Base-by-base conservation (phyloP, 768 basidiomycete species). In the Boletus bicolor region DNA sequence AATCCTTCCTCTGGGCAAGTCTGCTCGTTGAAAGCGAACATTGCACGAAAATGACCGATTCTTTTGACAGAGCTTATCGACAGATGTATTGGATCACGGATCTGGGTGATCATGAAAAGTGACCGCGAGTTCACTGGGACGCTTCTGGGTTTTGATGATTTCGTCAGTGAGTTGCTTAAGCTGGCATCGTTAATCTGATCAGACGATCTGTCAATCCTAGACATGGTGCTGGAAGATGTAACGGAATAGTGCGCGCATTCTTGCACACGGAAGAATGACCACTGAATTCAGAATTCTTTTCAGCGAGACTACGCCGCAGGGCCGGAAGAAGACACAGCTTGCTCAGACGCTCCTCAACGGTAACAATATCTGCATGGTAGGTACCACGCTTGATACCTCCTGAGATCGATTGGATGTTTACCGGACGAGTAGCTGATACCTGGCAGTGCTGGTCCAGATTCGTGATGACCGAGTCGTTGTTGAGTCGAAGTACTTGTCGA, bases 81-180 rank as follows among this genome's bases (percentile, higher is more conserved):
- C 72, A 83, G 91, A 70, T 98, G 96, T 69, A 98, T 98, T 70
- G 96, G 96, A 54, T 96, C 93, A 35, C 84, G 85, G 47, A 95
- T 98, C 68, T 97, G 93, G 92, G 96, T 98, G 65, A 85, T 98
- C 71, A 98, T 97, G 93, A 98, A 98, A 77, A 87, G 82, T 64
- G 94, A 99, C 58, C 87, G 93, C 44, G 96, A 99, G 76, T 99
- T 98, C 75, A 91, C 90, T 24, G 96, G 96, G 11, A 97, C 86
- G 3, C 78, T 99, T 41, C 80, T 96, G 35, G 96, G 96, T 2
- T 99, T 99, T 65, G 96, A 99, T 70, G 96, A 99, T 74, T 99
- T 96, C 72, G 96, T 99, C 73, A 99, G 96, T 98, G 71, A 82
- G 96, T 95, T 8, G 17, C 17, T 47, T 48, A 46, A 15, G 19